Evolutionary conservation across 345 rosid species (phyloP).

Genomic region (Bruguiera gymnorhiza): DNA sequence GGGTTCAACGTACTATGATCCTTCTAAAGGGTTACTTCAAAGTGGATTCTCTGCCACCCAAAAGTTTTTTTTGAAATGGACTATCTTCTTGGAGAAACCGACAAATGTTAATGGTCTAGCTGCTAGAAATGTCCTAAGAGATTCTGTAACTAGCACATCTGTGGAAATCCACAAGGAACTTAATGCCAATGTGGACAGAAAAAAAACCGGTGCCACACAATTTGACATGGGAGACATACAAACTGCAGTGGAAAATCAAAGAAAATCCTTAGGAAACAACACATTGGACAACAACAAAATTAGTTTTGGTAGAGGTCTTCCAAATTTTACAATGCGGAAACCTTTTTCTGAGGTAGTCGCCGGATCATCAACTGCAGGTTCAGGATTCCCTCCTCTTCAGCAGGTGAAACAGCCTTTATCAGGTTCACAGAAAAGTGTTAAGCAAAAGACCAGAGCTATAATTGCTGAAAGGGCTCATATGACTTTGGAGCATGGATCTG

Average conservation of each 20-base stretch:
- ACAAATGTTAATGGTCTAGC: constrained; percentile 26
- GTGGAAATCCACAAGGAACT: constrained; percentile 24
- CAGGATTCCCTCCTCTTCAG: constrained; percentile 73
- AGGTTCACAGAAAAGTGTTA: constrained; percentile 38
- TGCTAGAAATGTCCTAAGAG: constrained; percentile 23
- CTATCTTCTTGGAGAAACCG: constrained; percentile 48
- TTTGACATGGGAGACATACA: constrained; percentile 20
- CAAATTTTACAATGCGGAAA: constrained; percentile 62
- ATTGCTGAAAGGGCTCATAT: constrained; percentile 28
- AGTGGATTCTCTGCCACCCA: constrained; percentile 64
- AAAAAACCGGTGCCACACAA: constrained; percentile 34
- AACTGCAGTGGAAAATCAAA: constrained; percentile 35
- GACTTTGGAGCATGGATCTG: constrained; percentile 40
- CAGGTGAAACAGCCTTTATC: constrained; percentile 47
- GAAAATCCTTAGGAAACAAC: constrained; percentile 32
- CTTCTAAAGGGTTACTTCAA: constrained; percentile 71
- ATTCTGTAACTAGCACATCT: constrained; percentile 29
- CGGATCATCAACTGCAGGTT: constrained; percentile 57
- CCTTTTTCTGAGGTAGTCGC: constrained; percentile 90
- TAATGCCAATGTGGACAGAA: constrained; percentile 25
- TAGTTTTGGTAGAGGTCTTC: constrained; percentile 66
- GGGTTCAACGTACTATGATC: constrained; percentile 64
- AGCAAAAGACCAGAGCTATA: constrained; percentile 35
- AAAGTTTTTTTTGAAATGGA: constrained; percentile 66
- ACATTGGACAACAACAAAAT: constrained; percentile 41